phyloP scores from a whole-genome alignment of 441 rosid species.

The Metrosideros polymorpha region DNA sequence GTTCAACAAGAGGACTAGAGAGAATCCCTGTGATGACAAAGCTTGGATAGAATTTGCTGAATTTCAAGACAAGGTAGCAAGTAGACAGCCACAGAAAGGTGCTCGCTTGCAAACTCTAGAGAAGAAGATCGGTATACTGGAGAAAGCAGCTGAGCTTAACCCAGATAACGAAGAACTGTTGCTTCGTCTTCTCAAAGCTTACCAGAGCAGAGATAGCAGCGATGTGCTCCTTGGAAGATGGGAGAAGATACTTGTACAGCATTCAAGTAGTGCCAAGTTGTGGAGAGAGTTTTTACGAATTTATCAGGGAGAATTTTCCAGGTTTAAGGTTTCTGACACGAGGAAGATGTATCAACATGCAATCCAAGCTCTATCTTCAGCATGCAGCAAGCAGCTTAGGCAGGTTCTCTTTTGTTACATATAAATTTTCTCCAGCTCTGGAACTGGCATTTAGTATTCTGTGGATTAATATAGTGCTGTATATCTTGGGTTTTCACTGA shows the following conservation, averaged over 20 bases:
- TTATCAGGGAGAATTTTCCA: constrained; percentile 83
- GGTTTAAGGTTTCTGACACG: constrained; percentile 86
- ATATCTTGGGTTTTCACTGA: background rate
- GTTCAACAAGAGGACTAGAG: constrained; percentile 68
- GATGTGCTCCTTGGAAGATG: constrained; percentile 76
- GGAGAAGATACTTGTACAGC: constrained; percentile 67
- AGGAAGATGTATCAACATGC: constrained; percentile 90
- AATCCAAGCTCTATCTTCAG: constrained; percentile 70
- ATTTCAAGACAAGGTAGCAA: constrained; percentile 75
- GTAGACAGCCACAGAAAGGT: constrained; percentile 69
- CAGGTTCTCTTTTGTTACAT: constrained; percentile 67
- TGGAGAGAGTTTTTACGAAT: constrained; percentile 83
- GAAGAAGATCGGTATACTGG: constrained; percentile 90
- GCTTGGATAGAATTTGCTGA: constrained; percentile 77
- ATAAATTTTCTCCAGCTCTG: background rate
- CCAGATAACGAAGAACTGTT: constrained; percentile 74
- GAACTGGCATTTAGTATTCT: background rate
- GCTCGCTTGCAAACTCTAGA: constrained; percentile 80
- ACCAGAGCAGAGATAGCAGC: constrained; percentile 63
- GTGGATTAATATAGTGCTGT: background rate
- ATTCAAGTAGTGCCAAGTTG: constrained; percentile 58
- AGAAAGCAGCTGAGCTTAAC: constrained; percentile 85
- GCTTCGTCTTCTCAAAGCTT: constrained; percentile 74
- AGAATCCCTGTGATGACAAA: constrained; percentile 67
- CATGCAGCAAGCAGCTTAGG: constrained; percentile 85